Evolutionary conservation across 2,329 filamentous ascomycete genomes (phyloP).

Genomic region (Chaetomium globosum): DNA sequence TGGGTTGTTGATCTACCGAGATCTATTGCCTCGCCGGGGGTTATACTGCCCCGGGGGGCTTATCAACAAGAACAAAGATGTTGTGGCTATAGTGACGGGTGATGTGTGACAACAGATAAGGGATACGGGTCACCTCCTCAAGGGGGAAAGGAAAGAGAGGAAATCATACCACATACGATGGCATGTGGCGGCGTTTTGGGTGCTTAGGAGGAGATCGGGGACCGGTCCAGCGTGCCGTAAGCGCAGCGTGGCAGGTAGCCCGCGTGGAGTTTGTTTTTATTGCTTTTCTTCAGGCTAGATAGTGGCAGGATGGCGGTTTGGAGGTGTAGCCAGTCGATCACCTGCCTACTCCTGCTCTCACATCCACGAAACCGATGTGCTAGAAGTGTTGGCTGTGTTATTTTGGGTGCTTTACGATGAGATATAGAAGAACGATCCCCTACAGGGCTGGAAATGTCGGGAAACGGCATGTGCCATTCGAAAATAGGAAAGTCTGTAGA

Average conservation of each 20-base stretch:
- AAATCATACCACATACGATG: background rate
- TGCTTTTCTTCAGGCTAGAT: background rate
- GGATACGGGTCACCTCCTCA: background rate
- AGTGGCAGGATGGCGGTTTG: background rate
- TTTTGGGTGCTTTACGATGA: background rate
- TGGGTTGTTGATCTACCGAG: background rate
- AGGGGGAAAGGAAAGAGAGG: background rate
- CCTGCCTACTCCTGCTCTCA: background rate
- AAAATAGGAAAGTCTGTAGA: background rate
- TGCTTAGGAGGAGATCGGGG: background rate
- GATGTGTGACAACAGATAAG: background rate
- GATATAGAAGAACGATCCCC: background rate
- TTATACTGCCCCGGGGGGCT: background rate
- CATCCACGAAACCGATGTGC: background rate
- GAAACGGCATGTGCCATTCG: background rate
- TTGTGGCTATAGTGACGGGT: background rate
- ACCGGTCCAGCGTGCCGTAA: background rate
- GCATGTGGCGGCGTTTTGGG: constrained; percentile 24
- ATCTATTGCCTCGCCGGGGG: background rate
- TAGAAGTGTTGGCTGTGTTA: background rate
- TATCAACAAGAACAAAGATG: background rate
- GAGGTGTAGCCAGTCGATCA: background rate
- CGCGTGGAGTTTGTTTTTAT: background rate
- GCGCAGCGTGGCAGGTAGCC: background rate
- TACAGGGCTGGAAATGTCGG: no score